Percentiles rank a stretch among this genome's conserved stretches.
Evolutionary conservation across 495 filamentous ascomycete genomes (phyloP).

Genomic region (Pseudevernia furfuracea): DNA sequence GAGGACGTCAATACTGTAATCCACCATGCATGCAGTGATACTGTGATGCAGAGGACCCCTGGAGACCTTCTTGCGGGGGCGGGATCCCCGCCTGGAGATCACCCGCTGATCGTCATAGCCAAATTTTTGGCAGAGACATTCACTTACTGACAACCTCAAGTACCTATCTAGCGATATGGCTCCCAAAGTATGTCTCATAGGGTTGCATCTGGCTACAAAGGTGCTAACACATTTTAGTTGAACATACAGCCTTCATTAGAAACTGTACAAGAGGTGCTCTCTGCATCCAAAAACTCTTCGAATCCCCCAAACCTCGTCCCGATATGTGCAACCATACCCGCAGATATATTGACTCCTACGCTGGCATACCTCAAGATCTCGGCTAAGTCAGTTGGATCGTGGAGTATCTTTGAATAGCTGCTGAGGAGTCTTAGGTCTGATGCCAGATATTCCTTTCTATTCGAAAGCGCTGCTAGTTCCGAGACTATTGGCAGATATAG

Average conservation of each 20-base stretch:
- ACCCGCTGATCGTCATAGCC: not conserved
- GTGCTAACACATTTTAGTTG: conserved; percentile 11
- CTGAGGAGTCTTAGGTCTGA: conserved; percentile 13
- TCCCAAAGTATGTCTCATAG: conserved; percentile 5
- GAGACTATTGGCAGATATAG: conserved; percentile 90
- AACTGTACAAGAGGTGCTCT: conserved; percentile 47
- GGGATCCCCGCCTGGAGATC: not conserved
- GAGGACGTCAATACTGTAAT: not conserved
- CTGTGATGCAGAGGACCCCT: not conserved
- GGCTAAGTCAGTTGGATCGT: conserved; percentile 50
- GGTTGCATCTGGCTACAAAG: not conserved
- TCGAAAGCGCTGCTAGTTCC: conserved; percentile 85
- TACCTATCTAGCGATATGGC: not conserved
- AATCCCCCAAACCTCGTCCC: conserved; percentile 77
- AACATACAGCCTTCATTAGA: conserved; percentile 49
- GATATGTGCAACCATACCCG: conserved; percentile 74
- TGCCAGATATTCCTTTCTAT: conserved; percentile 55
- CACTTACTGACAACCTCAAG: not conserved
- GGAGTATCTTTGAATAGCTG: not conserved
- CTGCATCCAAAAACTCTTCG: conserved; percentile 38
- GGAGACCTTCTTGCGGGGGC: not conserved
- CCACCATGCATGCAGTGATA: not conserved
- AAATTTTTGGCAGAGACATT: not conserved
- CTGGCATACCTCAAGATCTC: conserved; percentile 85
- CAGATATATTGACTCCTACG: conserved; percentile 86